phyloP scores from a whole-genome alignment of 768 basidiomycete species.

The Xerocomus spinulosus region DNA sequence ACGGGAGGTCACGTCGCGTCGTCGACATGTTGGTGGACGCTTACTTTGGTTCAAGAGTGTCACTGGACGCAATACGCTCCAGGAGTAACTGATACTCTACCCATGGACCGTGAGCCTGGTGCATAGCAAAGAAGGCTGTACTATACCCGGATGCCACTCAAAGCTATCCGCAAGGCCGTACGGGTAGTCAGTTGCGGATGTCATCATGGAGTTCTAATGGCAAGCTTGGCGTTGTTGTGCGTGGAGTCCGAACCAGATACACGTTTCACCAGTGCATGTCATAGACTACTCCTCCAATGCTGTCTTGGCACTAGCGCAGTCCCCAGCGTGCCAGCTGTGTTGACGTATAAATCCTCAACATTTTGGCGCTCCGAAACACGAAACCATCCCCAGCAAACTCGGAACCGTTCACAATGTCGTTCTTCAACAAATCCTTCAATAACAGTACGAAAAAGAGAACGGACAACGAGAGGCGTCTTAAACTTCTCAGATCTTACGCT shows the following conservation, averaged over 20 bases:
- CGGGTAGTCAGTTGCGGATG: slow-evolving; percentile 10
- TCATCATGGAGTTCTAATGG: slow-evolving; percentile 11
- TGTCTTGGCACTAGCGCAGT: neutral
- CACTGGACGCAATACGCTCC: slow-evolving; percentile 59
- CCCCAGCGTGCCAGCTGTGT: neutral
- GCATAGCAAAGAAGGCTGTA: neutral
- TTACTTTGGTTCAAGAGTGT: slow-evolving; percentile 53
- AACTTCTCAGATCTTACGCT: slow-evolving; percentile 58
- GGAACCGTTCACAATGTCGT: no score
- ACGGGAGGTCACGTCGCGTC: slow-evolving; percentile 8
- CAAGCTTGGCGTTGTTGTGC: neutral
- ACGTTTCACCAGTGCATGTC: no score
- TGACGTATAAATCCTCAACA: no score
- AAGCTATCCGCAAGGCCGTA: slow-evolving; percentile 28
- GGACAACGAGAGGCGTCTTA: slow-evolving; percentile 29
- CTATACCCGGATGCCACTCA: slow-evolving; percentile 51
- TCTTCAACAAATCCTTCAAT: slow-evolving; percentile 2
- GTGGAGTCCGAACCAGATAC: no score
- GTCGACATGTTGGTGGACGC: slow-evolving; percentile 1
- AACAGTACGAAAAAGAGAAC: slow-evolving; percentile 17
- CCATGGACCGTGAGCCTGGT: slow-evolving; percentile 5
- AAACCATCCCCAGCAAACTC: no score
- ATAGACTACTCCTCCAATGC: no score
- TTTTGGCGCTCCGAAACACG: no score
- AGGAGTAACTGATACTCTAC: slow-evolving; percentile 57